phyloP scores from a whole-genome alignment of 345 rosid genomes.

The Citrus trifoliata region DNA sequence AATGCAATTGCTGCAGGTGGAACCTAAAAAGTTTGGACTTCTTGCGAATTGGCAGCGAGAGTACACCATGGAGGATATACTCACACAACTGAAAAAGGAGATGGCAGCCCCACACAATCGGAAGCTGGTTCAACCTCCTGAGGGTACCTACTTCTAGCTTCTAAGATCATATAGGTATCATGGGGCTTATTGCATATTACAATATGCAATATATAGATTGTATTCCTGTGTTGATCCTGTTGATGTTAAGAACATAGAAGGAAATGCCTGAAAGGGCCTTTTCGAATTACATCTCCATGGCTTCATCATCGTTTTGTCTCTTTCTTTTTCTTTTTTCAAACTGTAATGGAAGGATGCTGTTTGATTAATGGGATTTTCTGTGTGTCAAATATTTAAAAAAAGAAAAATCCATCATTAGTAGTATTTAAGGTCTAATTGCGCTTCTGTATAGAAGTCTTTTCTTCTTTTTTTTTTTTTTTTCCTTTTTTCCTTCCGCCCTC shows the following conservation, averaged over 20 bases:
- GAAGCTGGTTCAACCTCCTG: conserved; percentile 82
- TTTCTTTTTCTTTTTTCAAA: conserved; percentile 26
- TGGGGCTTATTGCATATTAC: conserved; percentile 27
- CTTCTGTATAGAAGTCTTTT: neutral
- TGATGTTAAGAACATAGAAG: conserved; percentile 36
- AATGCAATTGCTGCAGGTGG: conserved; percentile 45
- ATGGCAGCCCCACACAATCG: conserved; percentile 72
- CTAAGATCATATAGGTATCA: conserved; percentile 18
- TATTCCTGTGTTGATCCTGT: conserved; percentile 40
- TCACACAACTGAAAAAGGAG: conserved; percentile 73
- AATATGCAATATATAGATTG: conserved; percentile 46
- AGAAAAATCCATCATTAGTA: neutral
- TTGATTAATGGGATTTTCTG: conserved; percentile 30
- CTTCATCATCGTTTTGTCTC: conserved; percentile 32
- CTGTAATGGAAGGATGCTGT: conserved; percentile 27
- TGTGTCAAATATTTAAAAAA: conserved; percentile 14
- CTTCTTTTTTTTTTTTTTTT: neutral
- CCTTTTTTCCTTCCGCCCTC: neutral
- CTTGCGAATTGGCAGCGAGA: conserved; percentile 79
- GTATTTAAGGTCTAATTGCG: neutral
- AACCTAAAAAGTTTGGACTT: conserved; percentile 64
- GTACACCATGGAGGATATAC: conserved; percentile 75
- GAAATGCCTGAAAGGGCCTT: conserved; percentile 36
- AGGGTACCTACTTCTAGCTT: conserved; percentile 78
- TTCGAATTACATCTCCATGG: conserved; percentile 30